Evolutionary conservation across 1,139 yeast species (phyloP).

Genomic region (Pneumocystis jirovecii): DNA sequence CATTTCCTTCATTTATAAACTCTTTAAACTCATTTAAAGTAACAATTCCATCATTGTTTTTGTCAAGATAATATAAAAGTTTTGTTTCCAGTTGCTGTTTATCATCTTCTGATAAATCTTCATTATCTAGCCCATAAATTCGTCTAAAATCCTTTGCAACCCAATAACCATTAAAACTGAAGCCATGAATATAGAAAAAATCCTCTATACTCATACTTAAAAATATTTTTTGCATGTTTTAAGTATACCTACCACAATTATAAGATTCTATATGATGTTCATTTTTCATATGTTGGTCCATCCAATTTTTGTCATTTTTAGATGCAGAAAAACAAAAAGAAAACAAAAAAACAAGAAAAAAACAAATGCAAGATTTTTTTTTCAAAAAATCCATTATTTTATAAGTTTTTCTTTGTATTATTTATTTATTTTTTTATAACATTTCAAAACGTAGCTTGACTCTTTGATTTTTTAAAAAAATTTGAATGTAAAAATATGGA

Average conservation of each 20-base stretch:
- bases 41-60: constrained; percentile 46
- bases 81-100: constrained; percentile 34
- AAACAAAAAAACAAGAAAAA: background rate
- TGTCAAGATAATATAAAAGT: constrained; percentile 48
- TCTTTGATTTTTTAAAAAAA: background rate
- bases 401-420: too few species aligned
- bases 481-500: background rate
- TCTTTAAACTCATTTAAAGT: constrained; percentile 55
- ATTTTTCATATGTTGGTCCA: constrained; percentile 40
- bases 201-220: constrained; percentile 19
- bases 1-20: constrained; percentile 49
- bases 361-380: background rate
- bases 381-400: background rate
- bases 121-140: constrained; percentile 63
- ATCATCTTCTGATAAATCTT: constrained; percentile 13
- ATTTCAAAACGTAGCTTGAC: background rate
- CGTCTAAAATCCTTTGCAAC: constrained; percentile 48
- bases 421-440: background rate
- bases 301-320: constrained; percentile 5
- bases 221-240: background rate
- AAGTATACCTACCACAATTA: constrained; percentile 35
- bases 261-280: constrained; percentile 69
- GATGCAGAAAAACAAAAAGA: background rate
- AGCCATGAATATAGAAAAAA: constrained; percentile 74
- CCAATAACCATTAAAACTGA: constrained; percentile 33